Base-by-base conservation (phyloP, 176 grass and related monocot species). In the Urochloa ruziziensis region DNA sequence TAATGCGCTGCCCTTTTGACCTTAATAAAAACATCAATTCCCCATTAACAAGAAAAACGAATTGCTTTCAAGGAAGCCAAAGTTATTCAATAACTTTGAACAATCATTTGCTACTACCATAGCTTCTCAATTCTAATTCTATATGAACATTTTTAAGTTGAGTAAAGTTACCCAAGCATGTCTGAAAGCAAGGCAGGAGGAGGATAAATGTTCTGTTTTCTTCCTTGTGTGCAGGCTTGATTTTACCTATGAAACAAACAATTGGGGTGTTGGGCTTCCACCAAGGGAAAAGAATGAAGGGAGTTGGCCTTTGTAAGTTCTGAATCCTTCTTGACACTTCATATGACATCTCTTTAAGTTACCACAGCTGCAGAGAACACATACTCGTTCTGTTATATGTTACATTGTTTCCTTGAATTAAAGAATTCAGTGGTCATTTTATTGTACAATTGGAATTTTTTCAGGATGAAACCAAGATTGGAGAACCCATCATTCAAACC, bases 251-350 rank as follows among this genome's bases (percentile, higher is more conserved):
- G 86, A 93, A 92, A 88, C 95, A 74, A 97, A 94, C 84, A 97
- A 97, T 59, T 97, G 92, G 95, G 95, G 92, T 61, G 92, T 94
- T 62, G 95, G 95, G 58, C 88, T 97, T 85, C 92, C 92, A 83
- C 95, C 92, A 78, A 92, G 87, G 73, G 92, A 93, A 85, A 97
- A 97, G 84, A 97, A 97, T 75, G 90, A 93, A 80, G 78, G 78
- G 13, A 97, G 73, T 86, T 97, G 95, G 95, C 84, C 73, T 37
- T 37, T 94, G 95, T 94, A 93, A 88, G 81, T 94, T 83, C 23
- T 14, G 5, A 21, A 85, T 72, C 27, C 30, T 64, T 60, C 30
- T 74, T 67, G 15, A 56, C 6, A 63, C 21, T 85, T 74, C 6
- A 53, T 48, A 61, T 39, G 69, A 32, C 36, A 46, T 83, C 32